These are phyloP conservation scores for Byssothecium circinans DNA, from an alignment of 2,329 filamentous ascomycete species.

Conservation along the genomic window DNA sequence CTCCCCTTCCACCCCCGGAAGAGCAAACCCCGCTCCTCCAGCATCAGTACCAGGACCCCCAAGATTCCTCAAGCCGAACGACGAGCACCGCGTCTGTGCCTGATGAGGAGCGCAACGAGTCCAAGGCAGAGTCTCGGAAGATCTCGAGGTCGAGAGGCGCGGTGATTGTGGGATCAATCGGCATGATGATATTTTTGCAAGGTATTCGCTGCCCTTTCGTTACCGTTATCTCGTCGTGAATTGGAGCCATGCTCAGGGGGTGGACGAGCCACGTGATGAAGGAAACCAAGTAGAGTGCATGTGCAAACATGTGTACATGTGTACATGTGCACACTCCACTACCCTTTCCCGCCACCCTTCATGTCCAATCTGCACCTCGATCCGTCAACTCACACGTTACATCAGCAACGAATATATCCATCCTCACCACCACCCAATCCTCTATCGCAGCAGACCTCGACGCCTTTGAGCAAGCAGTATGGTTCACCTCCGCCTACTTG, in stretches of 20 bases:
- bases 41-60: too few relatives aligned
- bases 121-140: slow-evolving; percentile 19
- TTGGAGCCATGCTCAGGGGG: too few relatives aligned
- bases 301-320: too few relatives aligned
- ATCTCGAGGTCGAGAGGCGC: slow-evolving; percentile 33
- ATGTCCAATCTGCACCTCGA: too few relatives aligned
- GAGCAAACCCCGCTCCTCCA: slow-evolving; percentile 35
- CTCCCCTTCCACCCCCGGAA: slow-evolving; percentile 10
- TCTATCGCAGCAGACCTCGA: slow-evolving; percentile 73
- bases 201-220: slow-evolving; percentile 43
- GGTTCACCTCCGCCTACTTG: slow-evolving; percentile 80
- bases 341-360: too few relatives aligned
- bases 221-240: neutral
- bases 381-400: slow-evolving; percentile 1
- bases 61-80: slow-evolving; percentile 18
- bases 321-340: too few relatives aligned
- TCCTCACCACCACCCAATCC: slow-evolving; percentile 80
- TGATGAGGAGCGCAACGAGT: slow-evolving; percentile 15
- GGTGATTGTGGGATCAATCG: slow-evolving; percentile 57
- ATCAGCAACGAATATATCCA: slow-evolving; percentile 70
- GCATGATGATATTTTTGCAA: slow-evolving; percentile 62
- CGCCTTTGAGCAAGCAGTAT: slow-evolving; percentile 71
- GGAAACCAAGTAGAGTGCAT: too few relatives aligned
- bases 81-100: slow-evolving; percentile 1
- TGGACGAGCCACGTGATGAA: too few relatives aligned